phyloP scores from a whole-genome alignment of 371 early-diverging fungal species.

The Smittium mucronatum region DNA sequence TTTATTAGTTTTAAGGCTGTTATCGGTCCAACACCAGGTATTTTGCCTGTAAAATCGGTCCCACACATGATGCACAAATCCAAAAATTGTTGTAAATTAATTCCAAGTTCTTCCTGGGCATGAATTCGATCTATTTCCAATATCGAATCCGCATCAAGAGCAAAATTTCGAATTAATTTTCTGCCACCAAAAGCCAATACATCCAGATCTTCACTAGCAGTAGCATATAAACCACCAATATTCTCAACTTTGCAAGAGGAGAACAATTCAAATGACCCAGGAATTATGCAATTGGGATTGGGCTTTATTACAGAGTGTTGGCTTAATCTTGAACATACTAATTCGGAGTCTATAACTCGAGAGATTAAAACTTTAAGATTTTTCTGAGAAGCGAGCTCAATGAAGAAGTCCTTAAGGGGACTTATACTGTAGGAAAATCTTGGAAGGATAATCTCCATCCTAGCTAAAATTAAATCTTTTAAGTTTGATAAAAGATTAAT shows the following conservation, averaged over 20 bases:
- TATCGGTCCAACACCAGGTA: conserved; percentile 49
- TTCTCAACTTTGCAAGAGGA: conserved; percentile 21
- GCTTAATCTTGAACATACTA: not conserved
- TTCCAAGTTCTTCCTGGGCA: conserved; percentile 37
- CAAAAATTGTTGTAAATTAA: conserved; percentile 43
- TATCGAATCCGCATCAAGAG: conserved; percentile 9
- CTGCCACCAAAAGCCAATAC: conserved; percentile 30
- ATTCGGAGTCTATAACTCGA: not conserved
- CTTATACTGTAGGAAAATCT: not conserved
- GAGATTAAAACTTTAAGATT: not conserved
- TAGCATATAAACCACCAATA: conserved; percentile 38
- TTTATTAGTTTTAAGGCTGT: conserved; percentile 42
- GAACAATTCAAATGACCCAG: not conserved
- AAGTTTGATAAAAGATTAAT: not conserved
- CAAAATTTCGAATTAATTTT: conserved; percentile 19
- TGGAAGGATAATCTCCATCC: not conserved
- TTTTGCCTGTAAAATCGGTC: conserved; percentile 56
- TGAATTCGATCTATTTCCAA: conserved; percentile 36
- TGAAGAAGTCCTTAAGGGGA: conserved; percentile 52
- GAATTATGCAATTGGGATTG: not conserved
- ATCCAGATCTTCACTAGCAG: conserved; percentile 50
- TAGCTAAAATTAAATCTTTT: not conserved
- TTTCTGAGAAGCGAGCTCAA: conserved; percentile 17
- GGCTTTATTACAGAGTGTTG: not conserved
- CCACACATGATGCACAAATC: conserved; percentile 72